Percentiles rank a stretch among this genome's conserved stretches.
phyloP scores from a whole-genome alignment of 768 basidiomycete species.

The Boletus sp. region DNA sequence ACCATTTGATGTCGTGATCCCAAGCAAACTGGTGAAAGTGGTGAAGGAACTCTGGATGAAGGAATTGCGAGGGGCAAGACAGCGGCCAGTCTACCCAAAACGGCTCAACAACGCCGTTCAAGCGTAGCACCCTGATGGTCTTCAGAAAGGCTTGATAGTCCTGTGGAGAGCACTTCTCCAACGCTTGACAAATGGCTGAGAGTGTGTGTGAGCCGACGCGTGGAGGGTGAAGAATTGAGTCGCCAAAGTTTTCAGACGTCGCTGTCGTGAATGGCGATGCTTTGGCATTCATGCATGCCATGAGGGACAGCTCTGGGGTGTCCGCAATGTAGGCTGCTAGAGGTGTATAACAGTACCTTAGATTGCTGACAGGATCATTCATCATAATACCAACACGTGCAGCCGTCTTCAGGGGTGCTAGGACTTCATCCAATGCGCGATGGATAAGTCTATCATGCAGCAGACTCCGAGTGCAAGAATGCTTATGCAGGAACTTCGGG shows the following conservation, averaged over 20 bases:
- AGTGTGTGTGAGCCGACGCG: not conserved
- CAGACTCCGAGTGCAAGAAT: not conserved
- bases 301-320: constrained; percentile 30
- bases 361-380: constrained; percentile 22
- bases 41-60: constrained; percentile 26
- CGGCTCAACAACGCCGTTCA: constrained; percentile 2
- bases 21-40: not conserved
- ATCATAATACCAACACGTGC: constrained; percentile 28
- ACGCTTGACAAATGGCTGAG: not conserved
- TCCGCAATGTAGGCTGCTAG: constrained; percentile 33
- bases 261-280: constrained; percentile 34
- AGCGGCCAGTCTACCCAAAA: constrained; percentile 36
- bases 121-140: not conserved
- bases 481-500: constrained; percentile 13
- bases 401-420: constrained; percentile 31
- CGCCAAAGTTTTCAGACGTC: constrained; percentile 29
- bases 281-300: constrained; percentile 29
- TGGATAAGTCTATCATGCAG: constrained; percentile 23
- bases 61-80: constrained; percentile 33
- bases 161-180: not conserved
- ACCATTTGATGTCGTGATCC: constrained; percentile 1
- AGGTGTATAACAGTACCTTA: constrained; percentile 26
- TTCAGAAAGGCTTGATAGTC: constrained; percentile 16
- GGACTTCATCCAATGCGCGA: constrained; percentile 30
- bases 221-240: not conserved